Evolutionary conservation across 805 yeast species (phyloP), one percentile per base, ranked within the genome.

Genomic region (Candida glaebosa): DNA sequence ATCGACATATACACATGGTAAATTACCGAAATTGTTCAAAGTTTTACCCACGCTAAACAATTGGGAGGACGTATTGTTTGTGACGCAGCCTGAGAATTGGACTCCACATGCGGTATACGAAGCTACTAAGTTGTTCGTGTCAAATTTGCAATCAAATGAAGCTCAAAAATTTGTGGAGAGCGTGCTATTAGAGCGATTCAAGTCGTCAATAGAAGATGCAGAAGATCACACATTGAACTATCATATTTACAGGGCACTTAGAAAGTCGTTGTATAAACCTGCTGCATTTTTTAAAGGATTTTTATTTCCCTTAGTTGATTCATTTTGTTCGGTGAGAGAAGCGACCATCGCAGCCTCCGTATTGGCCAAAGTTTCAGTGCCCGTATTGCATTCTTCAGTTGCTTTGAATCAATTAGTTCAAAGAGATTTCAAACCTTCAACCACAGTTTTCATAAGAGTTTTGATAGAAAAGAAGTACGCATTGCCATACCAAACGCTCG

Each of bases 261-360:
- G 90, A 64, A 93, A 93, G 67, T 79, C 97, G 0, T 74, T 95
- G 41, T 93, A 93, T 72, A 93, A 93, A 63, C 99, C 99, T 22
- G 89, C 93, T 41, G 99, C 99, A 8, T 93, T 91, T 57, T 93
- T 91, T 76, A 91, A 89, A 64, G 99, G 99, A 1, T 89, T 93
- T 57, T 69, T 93, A 45, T 87, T 93, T 59, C 98, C 97, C 18
- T 71, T 93, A 44, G 86, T 89, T 14, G 95, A 88, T 55, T 76
- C 79, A n/a, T 86, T 86, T 40, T 90, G 98, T 63, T 76, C 96
- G 3, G 82, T 87, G 6, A 79, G 95, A 57, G 99, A 93, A 63
- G 98, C 99, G 3, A 81, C 93, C 46, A 89, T 93, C 60, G 95
- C 91, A 14, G 96, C 96, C 17, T 89, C 97, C 20, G 88, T 93